These are phyloP conservation scores for Aphanocladium album DNA, from an alignment of 2,329 filamentous ascomycete genomes.

Conservation along the genomic window DNA sequence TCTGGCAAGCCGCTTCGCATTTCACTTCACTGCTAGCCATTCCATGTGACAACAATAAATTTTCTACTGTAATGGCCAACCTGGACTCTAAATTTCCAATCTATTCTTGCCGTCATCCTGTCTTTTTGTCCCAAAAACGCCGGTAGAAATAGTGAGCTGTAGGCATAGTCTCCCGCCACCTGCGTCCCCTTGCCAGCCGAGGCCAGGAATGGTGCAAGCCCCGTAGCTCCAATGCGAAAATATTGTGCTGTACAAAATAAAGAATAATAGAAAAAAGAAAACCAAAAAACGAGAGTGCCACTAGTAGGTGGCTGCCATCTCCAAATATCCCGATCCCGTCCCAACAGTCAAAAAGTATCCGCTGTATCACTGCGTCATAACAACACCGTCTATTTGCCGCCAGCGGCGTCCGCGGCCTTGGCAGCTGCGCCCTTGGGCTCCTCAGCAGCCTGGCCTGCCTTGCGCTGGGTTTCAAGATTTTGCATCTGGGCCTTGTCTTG, in stretches of 20 bases:
- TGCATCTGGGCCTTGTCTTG: constrained; percentile 80
- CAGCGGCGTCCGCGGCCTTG: constrained; percentile 12
- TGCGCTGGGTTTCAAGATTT: constrained; percentile 43
- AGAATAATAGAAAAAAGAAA: background rate
- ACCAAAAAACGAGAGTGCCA: constrained; percentile 16
- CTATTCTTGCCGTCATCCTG: constrained; percentile 4
- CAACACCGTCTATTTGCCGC: constrained; percentile 3
- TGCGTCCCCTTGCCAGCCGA: constrained; percentile 12
- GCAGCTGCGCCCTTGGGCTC: constrained; percentile 9
- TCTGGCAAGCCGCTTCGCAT: no score
- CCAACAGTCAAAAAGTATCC: background rate
- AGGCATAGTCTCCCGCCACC: background rate
- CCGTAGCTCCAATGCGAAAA: constrained; percentile 6
- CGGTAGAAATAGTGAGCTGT: constrained; percentile 7
- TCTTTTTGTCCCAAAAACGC: constrained; percentile 10
- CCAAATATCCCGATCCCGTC: background rate
- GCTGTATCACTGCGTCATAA: background rate
- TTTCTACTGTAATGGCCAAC: background rate
- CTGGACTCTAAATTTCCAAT: constrained; percentile 10
- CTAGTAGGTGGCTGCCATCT: background rate
- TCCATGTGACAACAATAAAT: background rate
- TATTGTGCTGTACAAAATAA: constrained; percentile 12
- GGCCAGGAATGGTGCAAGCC: background rate
- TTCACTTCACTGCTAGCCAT: background rate
- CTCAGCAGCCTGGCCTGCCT: constrained; percentile 4